phyloP scores from a whole-genome alignment of 768 basidiomycete genomes.

The Mycena albidolilacea region DNA sequence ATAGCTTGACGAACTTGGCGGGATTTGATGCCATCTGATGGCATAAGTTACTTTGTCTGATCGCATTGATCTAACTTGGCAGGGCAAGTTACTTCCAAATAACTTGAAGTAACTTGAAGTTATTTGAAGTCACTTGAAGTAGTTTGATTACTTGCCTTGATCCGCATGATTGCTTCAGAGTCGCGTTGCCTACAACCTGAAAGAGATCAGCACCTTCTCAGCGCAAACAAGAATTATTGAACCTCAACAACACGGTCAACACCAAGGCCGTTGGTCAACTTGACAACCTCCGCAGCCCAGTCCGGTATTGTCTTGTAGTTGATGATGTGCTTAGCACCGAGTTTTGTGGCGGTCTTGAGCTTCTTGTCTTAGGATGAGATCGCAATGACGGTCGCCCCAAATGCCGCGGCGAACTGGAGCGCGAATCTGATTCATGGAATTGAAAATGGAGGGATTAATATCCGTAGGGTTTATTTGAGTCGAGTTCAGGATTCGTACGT shows the following conservation, averaged over 20 bases:
- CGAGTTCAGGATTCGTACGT: conserved; percentile 43
- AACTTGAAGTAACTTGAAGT: too few relatives aligned
- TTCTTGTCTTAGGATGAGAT: conserved; percentile 69
- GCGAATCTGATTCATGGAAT: conserved; percentile 51
- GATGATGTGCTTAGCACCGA: conserved; percentile 63
- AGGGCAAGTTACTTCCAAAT: too few relatives aligned
- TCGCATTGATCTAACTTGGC: too few relatives aligned
- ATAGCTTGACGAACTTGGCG: too few relatives aligned
- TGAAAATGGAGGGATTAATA: too few relatives aligned
- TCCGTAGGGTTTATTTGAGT: too few relatives aligned
- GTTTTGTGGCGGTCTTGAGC: conserved; percentile 55
- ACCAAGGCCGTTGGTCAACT: conserved; percentile 46
- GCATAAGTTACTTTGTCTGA: too few relatives aligned
- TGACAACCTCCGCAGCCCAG: conserved; percentile 65
- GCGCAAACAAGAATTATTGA: neutral
- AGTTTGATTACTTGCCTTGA: too few relatives aligned
- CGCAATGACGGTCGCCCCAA: conserved; percentile 64
- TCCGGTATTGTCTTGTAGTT: conserved; percentile 65
- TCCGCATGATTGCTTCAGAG: conserved; percentile 63
- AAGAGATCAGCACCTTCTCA: too few relatives aligned
- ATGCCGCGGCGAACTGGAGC: conserved; percentile 63
- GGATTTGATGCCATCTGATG: too few relatives aligned
- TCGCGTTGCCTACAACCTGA: conserved; percentile 70
- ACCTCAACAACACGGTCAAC: conserved; percentile 44
- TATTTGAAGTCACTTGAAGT: too few relatives aligned